Evolutionary conservation across 2,329 filamentous ascomycete species (phyloP).

Genomic region (Neoascochyta sp.): DNA sequence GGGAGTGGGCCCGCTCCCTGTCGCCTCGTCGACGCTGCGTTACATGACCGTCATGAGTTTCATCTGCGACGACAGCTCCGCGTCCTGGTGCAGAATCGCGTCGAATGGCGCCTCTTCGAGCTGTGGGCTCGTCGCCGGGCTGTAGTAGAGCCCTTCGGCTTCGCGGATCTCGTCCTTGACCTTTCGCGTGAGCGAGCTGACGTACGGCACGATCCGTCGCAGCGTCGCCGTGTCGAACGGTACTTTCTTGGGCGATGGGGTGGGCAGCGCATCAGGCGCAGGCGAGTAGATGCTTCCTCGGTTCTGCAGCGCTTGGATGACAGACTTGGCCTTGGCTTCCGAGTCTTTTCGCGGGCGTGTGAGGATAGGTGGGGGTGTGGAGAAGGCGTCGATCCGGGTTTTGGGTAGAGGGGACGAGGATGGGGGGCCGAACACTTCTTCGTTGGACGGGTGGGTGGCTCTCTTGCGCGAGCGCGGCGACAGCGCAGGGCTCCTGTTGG

Average conservation of each 20-base stretch:
- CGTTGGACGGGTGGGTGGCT: slow-evolving; percentile 35
- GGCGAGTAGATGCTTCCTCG: slow-evolving; percentile 39
- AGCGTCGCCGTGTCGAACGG: slow-evolving; percentile 64
- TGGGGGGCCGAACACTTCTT: slow-evolving; percentile 37
- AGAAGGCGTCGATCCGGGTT: slow-evolving; percentile 21
- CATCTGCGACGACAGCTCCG: slow-evolving; percentile 36
- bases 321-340: slow-evolving; percentile 57
- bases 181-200: slow-evolving; percentile 46
- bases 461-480: slow-evolving; percentile 26
- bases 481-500: slow-evolving; percentile 21
- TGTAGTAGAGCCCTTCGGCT: slow-evolving; percentile 47
- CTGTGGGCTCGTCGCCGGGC: slow-evolving; percentile 38
- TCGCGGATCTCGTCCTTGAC: slow-evolving; percentile 48
- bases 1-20: too few relatives aligned
- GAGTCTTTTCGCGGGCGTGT: slow-evolving; percentile 54
- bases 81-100: slow-evolving; percentile 33
- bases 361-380: slow-evolving; percentile 26
- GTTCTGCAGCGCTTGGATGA: slow-evolving; percentile 59
- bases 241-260: slow-evolving; percentile 51
- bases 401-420: slow-evolving; percentile 29
- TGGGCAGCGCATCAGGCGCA: slow-evolving; percentile 20
- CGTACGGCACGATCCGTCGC: slow-evolving; percentile 57
- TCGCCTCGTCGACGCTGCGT: too few relatives aligned
- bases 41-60: slow-evolving; percentile 43
- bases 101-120: slow-evolving; percentile 37